Percentiles rank a stretch among this genome's conserved stretches.
Conservation (phyloP, 352 stramenopile species). For the Phytophthora cactorum region DNA sequence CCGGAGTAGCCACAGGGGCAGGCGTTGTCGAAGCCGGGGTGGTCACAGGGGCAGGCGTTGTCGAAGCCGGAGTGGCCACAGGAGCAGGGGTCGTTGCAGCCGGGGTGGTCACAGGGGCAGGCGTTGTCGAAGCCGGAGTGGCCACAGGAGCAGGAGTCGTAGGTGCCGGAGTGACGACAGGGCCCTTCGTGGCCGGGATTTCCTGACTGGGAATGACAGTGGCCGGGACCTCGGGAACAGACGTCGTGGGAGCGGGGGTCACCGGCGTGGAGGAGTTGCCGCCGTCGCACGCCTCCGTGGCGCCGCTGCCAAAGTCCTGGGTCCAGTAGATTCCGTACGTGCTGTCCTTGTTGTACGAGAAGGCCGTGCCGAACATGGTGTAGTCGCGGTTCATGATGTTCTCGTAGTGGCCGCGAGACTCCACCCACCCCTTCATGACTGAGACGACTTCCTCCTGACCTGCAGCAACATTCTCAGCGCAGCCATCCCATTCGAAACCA, state of each 20-base stretch:
- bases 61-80: slow-evolving; percentile 11
- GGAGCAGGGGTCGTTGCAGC: slow-evolving; percentile 11
- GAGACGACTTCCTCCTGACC: slow-evolving; percentile 30
- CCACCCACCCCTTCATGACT: slow-evolving; percentile 44
- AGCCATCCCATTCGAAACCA: slow-evolving; percentile 47
- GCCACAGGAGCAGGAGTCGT: slow-evolving; percentile 9
- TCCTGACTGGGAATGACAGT: slow-evolving; percentile 12
- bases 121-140: slow-evolving; percentile 11
- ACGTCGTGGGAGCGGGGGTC: slow-evolving; percentile 18
- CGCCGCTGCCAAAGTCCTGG: slow-evolving; percentile 47
- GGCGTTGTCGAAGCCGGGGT: slow-evolving; percentile 3
- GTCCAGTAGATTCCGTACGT: slow-evolving; percentile 57
- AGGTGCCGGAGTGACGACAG: slow-evolving; percentile 14
- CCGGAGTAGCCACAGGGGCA: not conserved
- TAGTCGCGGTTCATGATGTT: slow-evolving; percentile 41
- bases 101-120: not conserved
- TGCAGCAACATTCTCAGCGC: slow-evolving; percentile 42
- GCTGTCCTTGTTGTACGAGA: slow-evolving; percentile 33
- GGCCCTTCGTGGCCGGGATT: slow-evolving; percentile 12
- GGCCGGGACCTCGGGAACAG: slow-evolving; percentile 11
- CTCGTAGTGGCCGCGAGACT: slow-evolving; percentile 29
- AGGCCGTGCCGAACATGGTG: slow-evolving; percentile 43
- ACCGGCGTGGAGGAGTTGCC: not conserved
- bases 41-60: slow-evolving; percentile 5
- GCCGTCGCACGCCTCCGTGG: slow-evolving; percentile 27